Evolutionary conservation across 805 yeast genomes (phyloP).

Genomic region (Schwanniomyces polymorphus): DNA sequence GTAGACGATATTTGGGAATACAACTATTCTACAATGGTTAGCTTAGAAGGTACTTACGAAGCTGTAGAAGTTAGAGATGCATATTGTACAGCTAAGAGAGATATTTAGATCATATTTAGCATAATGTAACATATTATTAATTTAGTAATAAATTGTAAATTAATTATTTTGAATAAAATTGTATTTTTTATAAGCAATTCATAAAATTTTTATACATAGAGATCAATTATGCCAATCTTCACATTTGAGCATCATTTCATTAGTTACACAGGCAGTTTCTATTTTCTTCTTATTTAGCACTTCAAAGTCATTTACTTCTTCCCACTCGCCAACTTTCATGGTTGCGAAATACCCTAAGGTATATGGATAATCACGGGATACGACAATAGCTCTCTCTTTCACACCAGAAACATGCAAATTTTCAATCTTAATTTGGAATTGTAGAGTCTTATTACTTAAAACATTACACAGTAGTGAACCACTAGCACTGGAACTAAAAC

Average conservation of each 20-base stretch:
- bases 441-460: conserved; percentile 8
- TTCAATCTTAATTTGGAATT: conserved; percentile 9
- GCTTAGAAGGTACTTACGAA: conserved; percentile 90
- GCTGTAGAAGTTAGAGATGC: conserved; percentile 89
- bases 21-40: conserved; percentile 72
- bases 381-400: conserved; percentile 5
- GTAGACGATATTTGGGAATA: conserved; percentile 70
- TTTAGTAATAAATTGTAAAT: background rate
- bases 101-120: conserved; percentile 3
- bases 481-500: conserved; percentile 1
- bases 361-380: conserved; percentile 4
- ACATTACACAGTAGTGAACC: conserved; percentile 12
- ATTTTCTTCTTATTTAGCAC: conserved; percentile 6
- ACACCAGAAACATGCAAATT: conserved; percentile 6
- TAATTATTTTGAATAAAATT: background rate
- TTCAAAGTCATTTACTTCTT: conserved; percentile 1
- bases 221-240: background rate
- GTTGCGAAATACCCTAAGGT: background rate
- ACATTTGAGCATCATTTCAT: conserved; percentile 5
- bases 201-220: background rate
- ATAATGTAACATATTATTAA: conserved; percentile 1
- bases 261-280: conserved; percentile 15
- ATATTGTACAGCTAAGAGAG: conserved; percentile 50
- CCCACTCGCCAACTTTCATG: conserved; percentile 13
- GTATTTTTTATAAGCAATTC: background rate